A percentile compares a stretch with the other conserved stretches of the same genome.
phyloP scores from a whole-genome alignment of 108 stramenopile species.

The Aurantiochytrium sp. region DNA sequence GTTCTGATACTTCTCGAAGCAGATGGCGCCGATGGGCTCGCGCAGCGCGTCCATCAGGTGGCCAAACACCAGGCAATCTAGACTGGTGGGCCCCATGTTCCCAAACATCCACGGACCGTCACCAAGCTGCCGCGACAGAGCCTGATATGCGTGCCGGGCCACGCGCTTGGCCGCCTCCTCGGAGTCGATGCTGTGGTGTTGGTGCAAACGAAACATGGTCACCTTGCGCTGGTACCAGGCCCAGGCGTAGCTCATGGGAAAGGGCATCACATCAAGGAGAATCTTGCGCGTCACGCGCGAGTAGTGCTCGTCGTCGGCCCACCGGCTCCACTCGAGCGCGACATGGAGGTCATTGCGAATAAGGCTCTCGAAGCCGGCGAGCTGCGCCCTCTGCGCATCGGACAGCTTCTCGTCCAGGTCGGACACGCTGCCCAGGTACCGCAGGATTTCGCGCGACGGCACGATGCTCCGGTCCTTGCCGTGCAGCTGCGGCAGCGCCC shows the following conservation, averaged over 20 bases:
- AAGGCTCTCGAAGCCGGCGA: neutral
- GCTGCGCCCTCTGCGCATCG: neutral
- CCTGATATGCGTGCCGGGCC: neutral
- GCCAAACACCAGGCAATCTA: constrained; percentile 13
- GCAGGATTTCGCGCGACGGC: neutral
- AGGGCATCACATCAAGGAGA: neutral
- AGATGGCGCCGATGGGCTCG: constrained; percentile 1
- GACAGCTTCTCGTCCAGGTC: neutral
- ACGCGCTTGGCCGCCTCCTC: neutral
- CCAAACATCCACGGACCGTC: constrained; percentile 16
- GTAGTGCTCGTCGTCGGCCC: constrained; percentile 24
- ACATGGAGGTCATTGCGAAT: neutral
- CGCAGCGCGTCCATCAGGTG: constrained; percentile 20
- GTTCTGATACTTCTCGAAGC: neutral
- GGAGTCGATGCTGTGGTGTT: neutral
- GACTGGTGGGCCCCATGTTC: neutral
- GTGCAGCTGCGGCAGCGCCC: neutral
- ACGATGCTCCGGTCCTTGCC: neutral
- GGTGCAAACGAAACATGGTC: neutral
- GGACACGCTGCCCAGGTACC: neutral
- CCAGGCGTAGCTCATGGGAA: neutral
- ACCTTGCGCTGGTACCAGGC: neutral
- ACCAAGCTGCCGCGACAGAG: neutral
- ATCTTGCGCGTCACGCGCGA: neutral
- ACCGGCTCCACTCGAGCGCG: constrained; percentile 23